Base-by-base conservation (phyloP, 371 early-diverging fungal genomes). In the Apophysomyces sp. region DNA sequence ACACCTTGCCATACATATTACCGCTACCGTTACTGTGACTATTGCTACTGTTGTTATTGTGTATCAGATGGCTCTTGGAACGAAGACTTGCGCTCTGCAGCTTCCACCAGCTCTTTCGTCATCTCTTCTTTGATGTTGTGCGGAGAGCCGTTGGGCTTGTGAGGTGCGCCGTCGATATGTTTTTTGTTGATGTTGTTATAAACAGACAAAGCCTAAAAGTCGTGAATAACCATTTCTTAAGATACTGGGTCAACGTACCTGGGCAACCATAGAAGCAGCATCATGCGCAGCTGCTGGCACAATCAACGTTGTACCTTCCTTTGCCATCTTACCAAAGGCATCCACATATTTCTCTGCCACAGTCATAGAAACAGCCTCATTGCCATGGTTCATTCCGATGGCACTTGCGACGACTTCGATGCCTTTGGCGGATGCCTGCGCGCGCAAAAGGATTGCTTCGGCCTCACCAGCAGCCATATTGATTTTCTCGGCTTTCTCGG, bases 261-360 rank as follows among this genome's bases (percentile, higher is more conserved):
- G 92, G 52, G 91, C 88, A 28, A 95, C 94, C 90, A 93, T 92
- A 13, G 85, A 78, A 21, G 89, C 87, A 31, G 92, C 89, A 66
- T 98, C 94, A 41, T 84, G 84, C 32, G 93, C 87, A 31, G 90
- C 80, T 28, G 92, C 88, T 11, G 97, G 98, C n/a, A 97, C 87
- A 58, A 98, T 88, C 56, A 98, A 83, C 0, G 98, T 94, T 44
- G 91, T 98, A 28, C 91, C 85, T 68, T 96, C 89, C 83, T 98
- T 96, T 28, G 97, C 98, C 63, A 98, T 82, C 60, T 87, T 81
- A 24, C 89, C 92, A 72, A 97, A 97, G 0, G 96, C 94, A 49
- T 96, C 95, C 40, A 98, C 93, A 69, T 97, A 98, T 80, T 95
- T 94, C 66, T 98, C 97, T n/a, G 98, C 98, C 3, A 98, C 91